phyloP scores from a whole-genome alignment of 208 protist species.

The Spongospora subterranea region DNA sequence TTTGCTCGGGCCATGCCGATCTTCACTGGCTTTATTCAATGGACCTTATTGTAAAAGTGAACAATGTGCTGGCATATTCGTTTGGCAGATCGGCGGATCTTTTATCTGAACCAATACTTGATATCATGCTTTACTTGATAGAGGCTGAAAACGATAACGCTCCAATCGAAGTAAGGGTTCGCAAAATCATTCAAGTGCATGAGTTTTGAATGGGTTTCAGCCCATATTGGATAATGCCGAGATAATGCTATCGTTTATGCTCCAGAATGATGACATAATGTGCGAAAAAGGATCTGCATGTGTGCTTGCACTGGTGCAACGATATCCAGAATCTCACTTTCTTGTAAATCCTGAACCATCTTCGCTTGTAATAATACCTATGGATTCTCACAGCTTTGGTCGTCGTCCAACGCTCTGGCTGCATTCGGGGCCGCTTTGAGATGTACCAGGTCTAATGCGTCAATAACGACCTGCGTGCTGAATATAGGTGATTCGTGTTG shows the following conservation, averaged over 20 bases:
- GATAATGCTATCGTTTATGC: slow-evolving; percentile 45
- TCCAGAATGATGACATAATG: not conserved
- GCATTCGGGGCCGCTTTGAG: not conserved
- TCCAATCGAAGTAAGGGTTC: not conserved
- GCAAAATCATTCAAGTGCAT: not conserved
- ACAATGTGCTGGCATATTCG: slow-evolving; percentile 7
- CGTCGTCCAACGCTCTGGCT: not conserved
- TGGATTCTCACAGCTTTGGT: slow-evolving; percentile 26
- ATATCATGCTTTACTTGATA: slow-evolving; percentile 19
- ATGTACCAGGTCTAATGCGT: not conserved
- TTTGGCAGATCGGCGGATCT: slow-evolving; percentile 29
- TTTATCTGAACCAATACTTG: not conserved
- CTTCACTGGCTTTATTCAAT: not conserved
- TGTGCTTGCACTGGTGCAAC: not conserved
- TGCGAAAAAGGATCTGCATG: slow-evolving; percentile 16
- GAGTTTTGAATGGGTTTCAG: not conserved
- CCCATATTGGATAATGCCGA: not conserved
- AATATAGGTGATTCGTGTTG: not conserved
- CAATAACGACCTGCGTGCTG: not conserved
- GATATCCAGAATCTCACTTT: not conserved
- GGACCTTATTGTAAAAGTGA: slow-evolving; percentile 34
- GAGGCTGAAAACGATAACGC: not conserved
- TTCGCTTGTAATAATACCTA: not conserved
- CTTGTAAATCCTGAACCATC: not conserved
- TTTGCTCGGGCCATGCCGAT: slow-evolving; percentile 13